These are phyloP conservation scores for Colletotrichum godetiae DNA, from an alignment of 2,329 filamentous ascomycete genomes.

Conservation along the genomic window DNA sequence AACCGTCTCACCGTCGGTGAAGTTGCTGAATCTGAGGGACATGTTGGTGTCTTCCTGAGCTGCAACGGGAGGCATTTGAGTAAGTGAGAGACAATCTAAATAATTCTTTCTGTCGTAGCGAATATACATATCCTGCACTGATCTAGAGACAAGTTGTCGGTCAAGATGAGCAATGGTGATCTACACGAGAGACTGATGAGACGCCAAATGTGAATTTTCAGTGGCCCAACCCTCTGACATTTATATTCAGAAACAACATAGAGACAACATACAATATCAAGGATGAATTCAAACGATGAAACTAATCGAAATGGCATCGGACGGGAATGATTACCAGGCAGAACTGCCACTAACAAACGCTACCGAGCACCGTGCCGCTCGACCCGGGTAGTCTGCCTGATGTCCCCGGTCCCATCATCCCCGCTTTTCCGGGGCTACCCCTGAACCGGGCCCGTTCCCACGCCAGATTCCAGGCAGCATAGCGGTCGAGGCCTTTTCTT, in stretches of 20 bases:
- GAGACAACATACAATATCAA: too few relatives aligned
- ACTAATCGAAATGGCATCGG: background rate
- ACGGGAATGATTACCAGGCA: background rate
- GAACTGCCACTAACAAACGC: background rate
- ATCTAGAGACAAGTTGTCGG: background rate
- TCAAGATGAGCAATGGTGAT: background rate
- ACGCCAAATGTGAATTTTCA: too few relatives aligned
- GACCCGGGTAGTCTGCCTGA: background rate
- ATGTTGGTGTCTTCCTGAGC: background rate
- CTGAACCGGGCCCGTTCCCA: background rate
- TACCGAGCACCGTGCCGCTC: background rate
- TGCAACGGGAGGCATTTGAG: background rate
- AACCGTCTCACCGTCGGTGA: conserved; percentile 11
- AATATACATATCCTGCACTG: background rate
- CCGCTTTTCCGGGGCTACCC: background rate
- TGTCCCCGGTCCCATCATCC: background rate
- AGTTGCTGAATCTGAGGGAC: conserved; percentile 7
- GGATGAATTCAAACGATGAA: background rate
- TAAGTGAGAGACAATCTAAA: background rate
- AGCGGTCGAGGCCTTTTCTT: background rate
- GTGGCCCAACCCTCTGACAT: background rate
- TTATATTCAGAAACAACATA: background rate
- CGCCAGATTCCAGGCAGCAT: background rate
- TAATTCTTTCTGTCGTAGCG: background rate
- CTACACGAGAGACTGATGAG: background rate